These are phyloP conservation scores for Arthroderma sp. DNA, from an alignment of 2,329 filamentous ascomycete species.

Conservation along the genomic window DNA sequence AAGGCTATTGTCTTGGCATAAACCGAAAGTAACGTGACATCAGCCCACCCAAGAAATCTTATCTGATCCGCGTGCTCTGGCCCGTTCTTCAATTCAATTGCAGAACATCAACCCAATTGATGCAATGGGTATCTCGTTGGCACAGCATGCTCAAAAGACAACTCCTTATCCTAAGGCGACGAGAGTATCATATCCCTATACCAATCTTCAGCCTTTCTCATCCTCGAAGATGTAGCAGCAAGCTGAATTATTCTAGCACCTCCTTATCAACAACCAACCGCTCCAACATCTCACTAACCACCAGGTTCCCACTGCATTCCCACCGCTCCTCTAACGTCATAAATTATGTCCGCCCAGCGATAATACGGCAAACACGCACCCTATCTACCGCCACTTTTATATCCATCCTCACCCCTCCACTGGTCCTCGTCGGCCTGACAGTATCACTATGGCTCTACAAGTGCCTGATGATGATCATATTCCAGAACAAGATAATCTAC, in stretches of 20 bases:
- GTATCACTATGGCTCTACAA: slow-evolving; percentile 50
- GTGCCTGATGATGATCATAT: slow-evolving; percentile 60
- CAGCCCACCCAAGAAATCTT: too few species aligned
- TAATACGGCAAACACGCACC: not conserved
- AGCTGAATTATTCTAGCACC: too few species aligned
- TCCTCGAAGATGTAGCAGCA: too few species aligned
- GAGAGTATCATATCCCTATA: not conserved
- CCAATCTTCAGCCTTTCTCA: not conserved
- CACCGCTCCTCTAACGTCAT: not conserved
- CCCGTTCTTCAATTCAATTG: too few species aligned
- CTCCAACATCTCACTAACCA: not conserved
- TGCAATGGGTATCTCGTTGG: too few species aligned
- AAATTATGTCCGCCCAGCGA: not conserved
- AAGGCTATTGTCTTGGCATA: too few species aligned
- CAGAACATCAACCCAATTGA: too few species aligned
- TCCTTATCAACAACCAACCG: too few species aligned
- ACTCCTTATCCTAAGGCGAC: not conserved
- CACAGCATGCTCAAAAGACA: not conserved
- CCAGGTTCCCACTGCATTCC: not conserved
- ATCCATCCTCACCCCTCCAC: slow-evolving; percentile 47
- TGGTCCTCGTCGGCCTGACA: slow-evolving; percentile 53
- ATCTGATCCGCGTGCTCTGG: too few species aligned
- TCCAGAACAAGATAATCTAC: slow-evolving; percentile 74
- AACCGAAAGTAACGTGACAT: too few species aligned
- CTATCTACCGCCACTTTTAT: slow-evolving; percentile 20